Conservation (phyloP, 176 grass and related monocot species). For the Metroxylon sagu region DNA sequence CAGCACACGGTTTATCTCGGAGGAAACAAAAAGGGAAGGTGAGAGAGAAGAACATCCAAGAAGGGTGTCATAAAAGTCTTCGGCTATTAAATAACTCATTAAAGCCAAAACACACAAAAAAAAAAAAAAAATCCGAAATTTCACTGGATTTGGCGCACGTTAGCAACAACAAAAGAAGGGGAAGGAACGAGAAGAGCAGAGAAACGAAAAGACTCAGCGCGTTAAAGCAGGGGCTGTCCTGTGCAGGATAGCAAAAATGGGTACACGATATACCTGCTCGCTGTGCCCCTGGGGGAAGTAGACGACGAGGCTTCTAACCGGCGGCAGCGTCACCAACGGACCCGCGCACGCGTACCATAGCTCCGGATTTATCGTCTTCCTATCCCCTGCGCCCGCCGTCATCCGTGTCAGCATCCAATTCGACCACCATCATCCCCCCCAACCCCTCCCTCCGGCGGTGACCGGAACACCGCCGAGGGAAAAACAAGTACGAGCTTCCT, state of each 20-base stretch:
- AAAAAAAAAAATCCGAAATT: background rate
- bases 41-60: no score
- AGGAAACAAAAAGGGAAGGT: no score
- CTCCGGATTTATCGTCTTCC: conserved; percentile 52
- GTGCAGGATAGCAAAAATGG: background rate
- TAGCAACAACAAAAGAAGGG: background rate
- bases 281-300: conserved; percentile 82
- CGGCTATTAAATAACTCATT: no score
- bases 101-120: background rate
- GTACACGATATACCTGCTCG: conserved; percentile 46
- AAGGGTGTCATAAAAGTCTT: no score
- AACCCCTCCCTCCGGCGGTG: conserved; percentile 13
- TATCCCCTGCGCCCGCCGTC: background rate
- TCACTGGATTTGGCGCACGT: background rate
- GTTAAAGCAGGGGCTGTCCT: background rate
- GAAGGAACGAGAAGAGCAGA: background rate
- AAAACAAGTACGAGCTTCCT: background rate
- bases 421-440: no score
- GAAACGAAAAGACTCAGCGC: background rate
- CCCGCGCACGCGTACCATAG: conserved; percentile 79
- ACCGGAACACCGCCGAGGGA: conserved; percentile 11
- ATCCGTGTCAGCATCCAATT: background rate
- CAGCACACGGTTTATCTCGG: no score
- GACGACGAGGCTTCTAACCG: conserved; percentile 58
- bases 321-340: conserved; percentile 53